phyloP scores from a whole-genome alignment of 164 flowering plant species.

The Protea cynaroides region DNA sequence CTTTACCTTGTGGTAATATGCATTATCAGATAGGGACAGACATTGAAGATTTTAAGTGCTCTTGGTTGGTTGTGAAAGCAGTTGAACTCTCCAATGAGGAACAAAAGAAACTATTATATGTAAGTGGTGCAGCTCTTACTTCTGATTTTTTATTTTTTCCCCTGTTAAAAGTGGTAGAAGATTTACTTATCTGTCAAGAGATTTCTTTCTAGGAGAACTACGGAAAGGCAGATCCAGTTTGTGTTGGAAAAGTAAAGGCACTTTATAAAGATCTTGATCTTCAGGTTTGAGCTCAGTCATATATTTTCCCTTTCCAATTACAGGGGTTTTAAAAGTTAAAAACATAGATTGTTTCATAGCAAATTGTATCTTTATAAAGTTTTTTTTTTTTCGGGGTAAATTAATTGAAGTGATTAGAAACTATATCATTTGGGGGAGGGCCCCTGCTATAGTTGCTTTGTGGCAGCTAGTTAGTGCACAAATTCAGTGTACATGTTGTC shows the following conservation, averaged over 20 bases:
- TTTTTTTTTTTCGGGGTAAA: too few species aligned
- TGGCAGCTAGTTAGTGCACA: too few species aligned
- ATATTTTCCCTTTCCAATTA: neutral
- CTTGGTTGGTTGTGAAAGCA: slow-evolving; percentile 98
- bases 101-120: slow-evolving; percentile 64
- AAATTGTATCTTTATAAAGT: too few species aligned
- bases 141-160: neutral
- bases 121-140: slow-evolving; percentile 22
- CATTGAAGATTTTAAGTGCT: slow-evolving; percentile 96
- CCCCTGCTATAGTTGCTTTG: too few species aligned
- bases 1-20: slow-evolving; percentile 9
- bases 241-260: slow-evolving; percentile 73
- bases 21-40: slow-evolving; percentile 85
- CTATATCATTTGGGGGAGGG: too few species aligned
- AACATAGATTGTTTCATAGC: too few species aligned
- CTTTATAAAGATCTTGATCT: slow-evolving; percentile 72
- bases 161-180: neutral
- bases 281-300: slow-evolving; percentile 39
- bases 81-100: slow-evolving; percentile 63
- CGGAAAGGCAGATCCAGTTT: slow-evolving; percentile 57
- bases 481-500: too few species aligned
- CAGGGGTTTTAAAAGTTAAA: too few species aligned
- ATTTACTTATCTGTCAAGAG: slow-evolving; percentile 10
- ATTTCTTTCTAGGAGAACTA: slow-evolving; percentile 65
- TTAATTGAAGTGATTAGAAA: too few species aligned